phyloP scores from a whole-genome alignment of 2,329 filamentous ascomycete species.

The Aspergillus flavus region DNA sequence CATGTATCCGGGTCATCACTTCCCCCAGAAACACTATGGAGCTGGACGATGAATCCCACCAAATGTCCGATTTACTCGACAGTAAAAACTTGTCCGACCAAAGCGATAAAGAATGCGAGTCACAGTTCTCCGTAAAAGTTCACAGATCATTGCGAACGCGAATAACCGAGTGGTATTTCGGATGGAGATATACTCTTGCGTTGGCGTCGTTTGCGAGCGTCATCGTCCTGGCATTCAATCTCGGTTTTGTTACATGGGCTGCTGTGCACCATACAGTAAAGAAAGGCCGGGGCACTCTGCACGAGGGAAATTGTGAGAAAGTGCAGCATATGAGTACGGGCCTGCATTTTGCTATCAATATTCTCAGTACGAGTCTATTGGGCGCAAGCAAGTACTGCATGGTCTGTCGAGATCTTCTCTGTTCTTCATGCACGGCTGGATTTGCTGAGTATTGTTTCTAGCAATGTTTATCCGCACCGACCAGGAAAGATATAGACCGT shows the following conservation, averaged over 20 bases:
- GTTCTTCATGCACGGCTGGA: background rate
- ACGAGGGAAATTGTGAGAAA: background rate
- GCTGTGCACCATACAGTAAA: background rate
- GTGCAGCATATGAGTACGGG: slow-evolving; percentile 10
- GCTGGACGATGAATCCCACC: background rate
- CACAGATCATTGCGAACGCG: background rate
- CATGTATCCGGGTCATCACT: background rate
- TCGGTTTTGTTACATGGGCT: slow-evolving; percentile 1
- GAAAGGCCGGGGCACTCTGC: background rate
- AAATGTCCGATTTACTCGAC: background rate
- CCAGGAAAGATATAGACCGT: slow-evolving; percentile 32
- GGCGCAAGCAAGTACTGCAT: slow-evolving; percentile 39
- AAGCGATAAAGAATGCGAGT: background rate
- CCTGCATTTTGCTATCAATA: slow-evolving; percentile 39
- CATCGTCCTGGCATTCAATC: background rate
- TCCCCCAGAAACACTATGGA: background rate
- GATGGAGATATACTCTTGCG: background rate
- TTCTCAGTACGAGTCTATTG: slow-evolving; percentile 35
- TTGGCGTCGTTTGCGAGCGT: background rate
- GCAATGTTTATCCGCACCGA: slow-evolving; percentile 36
- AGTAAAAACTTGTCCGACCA: background rate
- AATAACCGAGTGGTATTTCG: background rate
- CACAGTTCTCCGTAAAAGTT: background rate
- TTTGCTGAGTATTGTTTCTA: background rate
- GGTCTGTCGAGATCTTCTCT: slow-evolving; percentile 3